These are phyloP conservation scores for Rhododendron griersonianum DNA, from an alignment of 148 eudicot genomes.

Conservation along the genomic window DNA sequence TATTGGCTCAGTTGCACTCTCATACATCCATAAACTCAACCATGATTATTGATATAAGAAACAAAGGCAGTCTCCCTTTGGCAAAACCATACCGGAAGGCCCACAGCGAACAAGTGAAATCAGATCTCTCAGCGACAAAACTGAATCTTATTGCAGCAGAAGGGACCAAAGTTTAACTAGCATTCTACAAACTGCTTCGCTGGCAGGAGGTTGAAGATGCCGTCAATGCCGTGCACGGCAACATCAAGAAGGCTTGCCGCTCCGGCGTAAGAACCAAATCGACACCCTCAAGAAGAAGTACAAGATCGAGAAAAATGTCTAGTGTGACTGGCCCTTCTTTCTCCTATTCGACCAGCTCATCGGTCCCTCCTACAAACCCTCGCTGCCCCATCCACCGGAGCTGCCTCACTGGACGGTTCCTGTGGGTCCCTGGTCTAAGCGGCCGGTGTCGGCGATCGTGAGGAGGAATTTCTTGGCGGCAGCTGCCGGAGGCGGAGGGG, in stretches of 20 bases:
- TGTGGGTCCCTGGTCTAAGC: slow-evolving; percentile 56
- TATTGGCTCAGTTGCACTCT: too few species aligned
- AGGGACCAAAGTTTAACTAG: too few species aligned
- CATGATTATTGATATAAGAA: too few species aligned
- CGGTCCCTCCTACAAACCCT: slow-evolving; percentile 30
- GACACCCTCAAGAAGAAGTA: slow-evolving; percentile 78
- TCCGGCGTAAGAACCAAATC: slow-evolving; percentile 70
- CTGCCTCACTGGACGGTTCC: slow-evolving; percentile 35
- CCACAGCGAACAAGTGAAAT: too few species aligned
- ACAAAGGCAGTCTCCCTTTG: too few species aligned
- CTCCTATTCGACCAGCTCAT: slow-evolving; percentile 45
- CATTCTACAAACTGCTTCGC: slow-evolving; percentile 6
- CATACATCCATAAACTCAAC: too few species aligned
- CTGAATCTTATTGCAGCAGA: too few species aligned
- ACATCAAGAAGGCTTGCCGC: slow-evolving; percentile 28
- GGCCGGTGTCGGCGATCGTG: slow-evolving; percentile 29
- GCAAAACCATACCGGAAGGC: too few species aligned
- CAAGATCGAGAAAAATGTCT: slow-evolving; percentile 58
- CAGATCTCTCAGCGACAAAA: too few species aligned
- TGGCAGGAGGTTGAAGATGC: slow-evolving; percentile 66
- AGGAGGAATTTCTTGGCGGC: slow-evolving; percentile 22
- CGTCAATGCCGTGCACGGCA: slow-evolving; percentile 50
- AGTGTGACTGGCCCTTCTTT: slow-evolving; percentile 61
- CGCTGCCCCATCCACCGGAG: slow-evolving; percentile 16
- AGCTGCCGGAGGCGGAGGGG: slow-evolving; percentile 25